phyloP scores from a whole-genome alignment of 352 stramenopile species.

The Globisporangium echinulatum region DNA sequence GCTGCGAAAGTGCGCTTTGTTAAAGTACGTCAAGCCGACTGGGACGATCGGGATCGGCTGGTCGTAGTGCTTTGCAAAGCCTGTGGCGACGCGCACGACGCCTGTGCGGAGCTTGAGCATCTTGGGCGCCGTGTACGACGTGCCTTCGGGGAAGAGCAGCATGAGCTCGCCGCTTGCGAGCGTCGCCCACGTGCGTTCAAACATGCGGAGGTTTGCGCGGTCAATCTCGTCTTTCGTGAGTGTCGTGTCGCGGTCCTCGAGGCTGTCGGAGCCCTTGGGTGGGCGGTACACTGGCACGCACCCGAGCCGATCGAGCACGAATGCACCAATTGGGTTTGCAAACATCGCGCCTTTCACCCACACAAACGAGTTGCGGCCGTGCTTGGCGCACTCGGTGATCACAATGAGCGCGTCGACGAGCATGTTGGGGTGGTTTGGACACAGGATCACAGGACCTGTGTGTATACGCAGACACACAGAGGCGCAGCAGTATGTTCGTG shows the following conservation, averaged over 20 bases:
- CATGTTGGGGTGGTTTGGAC: slow-evolving; percentile 81
- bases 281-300: slow-evolving; percentile 67
- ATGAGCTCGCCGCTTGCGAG: slow-evolving; percentile 59
- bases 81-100: slow-evolving; percentile 63
- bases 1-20: slow-evolving; percentile 74
- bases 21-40: slow-evolving; percentile 76
- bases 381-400: slow-evolving; percentile 53
- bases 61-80: slow-evolving; percentile 65
- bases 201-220: slow-evolving; percentile 58
- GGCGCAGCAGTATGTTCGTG: slow-evolving; percentile 61
- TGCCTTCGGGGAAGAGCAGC: slow-evolving; percentile 76
- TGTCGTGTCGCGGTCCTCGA: slow-evolving; percentile 62
- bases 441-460: slow-evolving; percentile 64
- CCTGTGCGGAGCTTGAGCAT: slow-evolving; percentile 72
- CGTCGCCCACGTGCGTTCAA: slow-evolving; percentile 64
- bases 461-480: slow-evolving; percentile 18
- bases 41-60: slow-evolving; percentile 65
- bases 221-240: slow-evolving; percentile 59
- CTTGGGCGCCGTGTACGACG: slow-evolving; percentile 72
- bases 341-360: slow-evolving; percentile 80
- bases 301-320: slow-evolving; percentile 42
- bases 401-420: slow-evolving; percentile 73
- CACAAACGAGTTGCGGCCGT: slow-evolving; percentile 54
- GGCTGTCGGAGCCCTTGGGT: slow-evolving; percentile 25
- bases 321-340: slow-evolving; percentile 34